Evolutionary conservation across 2,329 filamentous ascomycete species (phyloP).

Genomic region (Pseudomassariella vexata): DNA sequence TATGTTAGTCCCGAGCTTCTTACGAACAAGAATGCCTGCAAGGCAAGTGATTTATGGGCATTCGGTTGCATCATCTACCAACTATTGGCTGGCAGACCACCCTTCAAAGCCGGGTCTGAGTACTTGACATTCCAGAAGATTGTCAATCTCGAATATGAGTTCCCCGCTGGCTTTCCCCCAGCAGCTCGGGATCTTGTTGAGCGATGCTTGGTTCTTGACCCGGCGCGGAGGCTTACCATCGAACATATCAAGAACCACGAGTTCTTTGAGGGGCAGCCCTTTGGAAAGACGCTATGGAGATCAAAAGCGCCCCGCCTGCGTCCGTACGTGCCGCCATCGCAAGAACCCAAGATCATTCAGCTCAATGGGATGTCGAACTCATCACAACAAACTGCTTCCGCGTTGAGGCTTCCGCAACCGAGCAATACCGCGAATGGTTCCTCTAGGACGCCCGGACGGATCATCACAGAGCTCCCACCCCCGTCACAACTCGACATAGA

Average conservation of each 20-base stretch:
- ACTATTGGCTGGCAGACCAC: slow-evolving; percentile 87
- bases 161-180: slow-evolving; percentile 80
- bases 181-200: slow-evolving; percentile 87
- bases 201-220: slow-evolving; percentile 83
- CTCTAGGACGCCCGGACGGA: slow-evolving; percentile 62
- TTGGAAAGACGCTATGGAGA: slow-evolving; percentile 83
- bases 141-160: slow-evolving; percentile 87
- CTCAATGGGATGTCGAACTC: slow-evolving; percentile 51
- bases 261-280: slow-evolving; percentile 84
- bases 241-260: slow-evolving; percentile 96
- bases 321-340: slow-evolving; percentile 70
- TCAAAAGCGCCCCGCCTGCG: slow-evolving; percentile 83
- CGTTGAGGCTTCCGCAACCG: slow-evolving; percentile 24
- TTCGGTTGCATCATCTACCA: slow-evolving; percentile 99
- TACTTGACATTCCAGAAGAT: slow-evolving; percentile 99
- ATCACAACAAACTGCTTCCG: slow-evolving; percentile 19
- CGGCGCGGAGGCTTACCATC: slow-evolving; percentile 74
- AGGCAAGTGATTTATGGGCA: slow-evolving; percentile 95
- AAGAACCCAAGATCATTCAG: slow-evolving; percentile 70
- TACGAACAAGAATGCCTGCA: slow-evolving; percentile 94
- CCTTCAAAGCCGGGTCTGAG: slow-evolving; percentile 93
- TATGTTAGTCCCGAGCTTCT: slow-evolving; percentile 98
- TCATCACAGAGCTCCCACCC: slow-evolving; percentile 94
- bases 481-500: slow-evolving; percentile 96
- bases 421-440: slow-evolving; percentile 37